Base-by-base conservation (phyloP, 2,329 filamentous ascomycete genomes). In the Pseudopithomyces chartarum region DNA sequence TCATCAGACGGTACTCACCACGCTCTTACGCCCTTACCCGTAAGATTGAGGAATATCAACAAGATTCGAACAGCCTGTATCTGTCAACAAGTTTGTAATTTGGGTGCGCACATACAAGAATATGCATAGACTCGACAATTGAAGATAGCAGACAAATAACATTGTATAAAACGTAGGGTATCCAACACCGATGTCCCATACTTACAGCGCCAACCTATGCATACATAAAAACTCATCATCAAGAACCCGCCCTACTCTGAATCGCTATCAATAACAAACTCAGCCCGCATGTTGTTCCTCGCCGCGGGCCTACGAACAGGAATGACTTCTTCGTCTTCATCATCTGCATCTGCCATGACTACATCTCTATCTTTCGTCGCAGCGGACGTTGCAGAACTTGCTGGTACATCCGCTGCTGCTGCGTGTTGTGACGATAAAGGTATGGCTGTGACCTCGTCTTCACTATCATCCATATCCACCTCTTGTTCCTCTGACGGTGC, bases 221-320 rank as follows among this genome's bases (percentile, higher is more conserved):
- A 58, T 50, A 22, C 47, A 40, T 19, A 50, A 32, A 34, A 23
- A 39, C 22, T 45, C 43, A 26, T 40, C n/a, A 43, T 17, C 38
- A 10, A 11, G 20, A 46, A 29, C 26, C 26, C 11, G 6, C 12
- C 15, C 39, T 65, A 77, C 56, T 78, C 75, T 23, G 74, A 77
- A 65, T 80, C 79, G 54, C 79, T 79, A 45, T 79, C 78, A 64
- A 80, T 66, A 38, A 81, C 65, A 57, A 81, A 80, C 0, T 76
- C 78, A 36, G 75, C 79, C 50, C 78, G 68, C 40, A 69, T 70
- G 46, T 66, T 70, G 46, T 65, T 74, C 29, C 78, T 73, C 38
- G 73, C 73, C 15, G 65, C 65, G 13, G 70, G 67, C 51, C 76
- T 75, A 8, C 70, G 67, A 13, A 70, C 70, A 45, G 73, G 64